Conservation (phyloP, 495 filamentous ascomycete genomes). For the Schizothecium vesticola region DNA sequence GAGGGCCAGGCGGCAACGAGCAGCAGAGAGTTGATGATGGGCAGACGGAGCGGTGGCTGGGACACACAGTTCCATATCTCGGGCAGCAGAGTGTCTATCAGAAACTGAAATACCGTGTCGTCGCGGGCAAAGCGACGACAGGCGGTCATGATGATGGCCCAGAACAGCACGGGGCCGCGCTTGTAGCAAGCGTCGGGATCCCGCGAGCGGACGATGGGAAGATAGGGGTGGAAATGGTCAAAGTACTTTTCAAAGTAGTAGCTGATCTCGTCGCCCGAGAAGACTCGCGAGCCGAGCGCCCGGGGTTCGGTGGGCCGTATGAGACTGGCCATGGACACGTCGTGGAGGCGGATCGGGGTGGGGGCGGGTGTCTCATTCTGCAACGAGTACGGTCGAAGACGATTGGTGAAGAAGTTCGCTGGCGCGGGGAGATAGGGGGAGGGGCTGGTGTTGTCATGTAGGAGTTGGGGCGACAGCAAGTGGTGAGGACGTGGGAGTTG, state of each 20-base stretch:
- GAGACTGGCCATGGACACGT: slow-evolving; percentile 5
- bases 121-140: slow-evolving; percentile 38
- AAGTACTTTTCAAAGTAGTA: slow-evolving; percentile 46
- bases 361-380: slow-evolving; percentile 11
- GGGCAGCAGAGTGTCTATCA: slow-evolving; percentile 34
- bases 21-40: slow-evolving; percentile 40
- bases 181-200: slow-evolving; percentile 40
- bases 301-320: slow-evolving; percentile 29
- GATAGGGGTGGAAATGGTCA: slow-evolving; percentile 40
- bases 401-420: slow-evolving; percentile 13
- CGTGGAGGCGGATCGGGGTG: slow-evolving; percentile 10
- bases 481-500: slow-evolving; percentile 12
- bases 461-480: not conserved
- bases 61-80: slow-evolving; percentile 34
- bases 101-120: slow-evolving; percentile 36
- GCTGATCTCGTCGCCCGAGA: slow-evolving; percentile 42
- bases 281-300: slow-evolving; percentile 39
- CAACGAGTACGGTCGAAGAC: slow-evolving; percentile 10
- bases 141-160: slow-evolving; percentile 41
- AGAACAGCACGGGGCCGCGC: slow-evolving; percentile 36
- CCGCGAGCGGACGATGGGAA: slow-evolving; percentile 34
- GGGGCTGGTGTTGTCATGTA: not conserved
- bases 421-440: slow-evolving; percentile 13
- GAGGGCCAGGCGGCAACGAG: slow-evolving; percentile 40
- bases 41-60: slow-evolving; percentile 30